These are phyloP conservation scores for Populus hybrid DNA, from an alignment of 441 rosid genomes.

Conservation along the genomic window DNA sequence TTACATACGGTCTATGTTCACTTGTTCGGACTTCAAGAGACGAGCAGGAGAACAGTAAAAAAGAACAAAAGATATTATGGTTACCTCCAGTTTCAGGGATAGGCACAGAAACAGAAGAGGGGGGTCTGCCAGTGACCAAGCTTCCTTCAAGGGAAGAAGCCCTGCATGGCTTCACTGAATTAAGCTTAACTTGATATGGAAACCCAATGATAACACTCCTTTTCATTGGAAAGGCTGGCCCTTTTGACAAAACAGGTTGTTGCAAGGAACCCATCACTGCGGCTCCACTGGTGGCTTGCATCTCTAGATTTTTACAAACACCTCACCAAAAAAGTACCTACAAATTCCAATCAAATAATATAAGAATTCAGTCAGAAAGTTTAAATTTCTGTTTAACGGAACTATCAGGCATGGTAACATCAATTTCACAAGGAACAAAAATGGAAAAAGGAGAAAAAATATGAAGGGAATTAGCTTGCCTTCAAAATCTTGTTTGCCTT, in stretches of 20 bases:
- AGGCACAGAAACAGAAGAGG: constrained; percentile 48
- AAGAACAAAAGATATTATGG: not conserved
- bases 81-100: constrained; percentile 46
- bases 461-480: not conserved
- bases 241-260: constrained; percentile 42
- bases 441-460: not conserved
- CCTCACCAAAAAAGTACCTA: not conserved
- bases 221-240: constrained; percentile 25
- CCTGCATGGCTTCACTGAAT: constrained; percentile 33
- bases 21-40: not conserved
- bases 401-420: too few relatives aligned
- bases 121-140: constrained; percentile 44
- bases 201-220: constrained; percentile 29
- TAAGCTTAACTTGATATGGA: constrained; percentile 40
- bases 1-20: not conserved
- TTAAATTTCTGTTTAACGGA: too few relatives aligned
- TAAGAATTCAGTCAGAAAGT: not conserved
- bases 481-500: too few relatives aligned
- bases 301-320: constrained; percentile 9
- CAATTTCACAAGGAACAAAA: not conserved
- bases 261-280: constrained; percentile 52
- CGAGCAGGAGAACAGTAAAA: too few relatives aligned
- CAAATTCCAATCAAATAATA: not conserved
- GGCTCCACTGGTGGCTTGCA: constrained; percentile 54
- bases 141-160: constrained; percentile 40